These are phyloP conservation scores for Cutaneotrichosporon sp. DNA, from an alignment of 1,284 basidiomycete species.

Conservation along the genomic window DNA sequence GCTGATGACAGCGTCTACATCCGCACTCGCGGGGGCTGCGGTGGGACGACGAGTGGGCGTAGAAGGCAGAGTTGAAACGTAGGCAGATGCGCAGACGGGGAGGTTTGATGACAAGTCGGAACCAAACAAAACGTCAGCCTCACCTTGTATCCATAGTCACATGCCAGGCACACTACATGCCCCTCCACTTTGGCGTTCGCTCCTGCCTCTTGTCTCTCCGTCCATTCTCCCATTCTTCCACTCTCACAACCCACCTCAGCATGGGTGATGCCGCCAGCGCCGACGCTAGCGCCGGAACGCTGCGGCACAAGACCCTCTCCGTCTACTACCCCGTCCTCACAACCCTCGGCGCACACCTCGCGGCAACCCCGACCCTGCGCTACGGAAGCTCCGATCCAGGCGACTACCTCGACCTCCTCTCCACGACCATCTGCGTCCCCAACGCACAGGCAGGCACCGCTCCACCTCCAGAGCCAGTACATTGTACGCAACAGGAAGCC, in stretches of 20 bases:
- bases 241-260: not conserved
- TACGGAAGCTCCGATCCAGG: slow-evolving; percentile 29
- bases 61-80: not conserved
- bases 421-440: slow-evolving; percentile 29
- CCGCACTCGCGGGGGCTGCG: slow-evolving; percentile 11
- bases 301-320: slow-evolving; percentile 47
- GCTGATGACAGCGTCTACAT: slow-evolving; percentile 22
- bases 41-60: slow-evolving; percentile 26
- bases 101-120: too few relatives aligned
- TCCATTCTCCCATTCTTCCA: not conserved
- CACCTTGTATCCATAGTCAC: too few relatives aligned
- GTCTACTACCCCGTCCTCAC: slow-evolving; percentile 38
- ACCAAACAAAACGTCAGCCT: slow-evolving; percentile 19
- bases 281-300: too few relatives aligned
- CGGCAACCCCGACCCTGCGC: slow-evolving; percentile 7
- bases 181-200: not conserved
- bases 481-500: slow-evolving; percentile 28
- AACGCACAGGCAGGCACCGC: not conserved
- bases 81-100: not conserved
- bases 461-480: not conserved
- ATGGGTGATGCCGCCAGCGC: not conserved
- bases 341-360: slow-evolving; percentile 28
- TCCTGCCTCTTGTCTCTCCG: not conserved
- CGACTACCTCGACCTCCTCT: slow-evolving; percentile 30
- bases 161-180: slow-evolving; percentile 7